Evolutionary conservation across 208 protist genomes (phyloP), one percentile per base, ranked within the genome.

Genomic region (Leishmania mexicana): DNA sequence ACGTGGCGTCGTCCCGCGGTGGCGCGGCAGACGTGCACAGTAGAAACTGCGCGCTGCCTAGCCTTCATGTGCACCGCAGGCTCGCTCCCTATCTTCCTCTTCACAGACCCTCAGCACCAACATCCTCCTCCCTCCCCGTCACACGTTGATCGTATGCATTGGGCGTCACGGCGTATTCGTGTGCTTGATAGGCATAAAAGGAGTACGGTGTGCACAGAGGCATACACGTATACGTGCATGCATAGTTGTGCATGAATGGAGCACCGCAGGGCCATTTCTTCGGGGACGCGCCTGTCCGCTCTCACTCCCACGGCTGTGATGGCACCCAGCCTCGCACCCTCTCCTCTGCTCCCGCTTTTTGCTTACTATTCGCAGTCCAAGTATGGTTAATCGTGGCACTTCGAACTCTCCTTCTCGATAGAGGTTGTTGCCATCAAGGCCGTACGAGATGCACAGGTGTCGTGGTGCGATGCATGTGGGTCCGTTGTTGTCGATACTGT

Each of bases 341-440:
- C 57, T 21, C 5, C 24, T 67, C 31, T 24, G 35, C 24, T 35
- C 3, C 35, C 15, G 68, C 42, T n/a, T 72, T 54, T 51, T 54
- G 35, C 31, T 21, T 72, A 2, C 24, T 62, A 5, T 45, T 35
- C 13, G 1, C 8, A 67, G 58, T 31, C 8, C 57, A 42, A 83
- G 80, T 83, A 70, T 54, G 72, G 80, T 83, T 80, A 79, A 83
- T 83, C 80, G 80, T 83, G 80, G 51, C 81, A 85, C 76, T 54
- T 81, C 81, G 21, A 40, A 78, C 76, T 84, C 58, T 75, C 57
- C 72, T 47, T 54, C 11, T 53, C 67, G 45, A 79, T 83, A 83
- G 80, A 83, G 75, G 80, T 79, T 67, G 80, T 76, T 83, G 80
- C 40, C 80, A 83, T 83, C 80, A 83, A 83, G 80, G 75, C 80